A percentile compares a stretch with the other conserved stretches of the same genome.
These are phyloP conservation scores for Candida loeiensis DNA, from an alignment of 805 yeast species.

Conservation along the genomic window DNA sequence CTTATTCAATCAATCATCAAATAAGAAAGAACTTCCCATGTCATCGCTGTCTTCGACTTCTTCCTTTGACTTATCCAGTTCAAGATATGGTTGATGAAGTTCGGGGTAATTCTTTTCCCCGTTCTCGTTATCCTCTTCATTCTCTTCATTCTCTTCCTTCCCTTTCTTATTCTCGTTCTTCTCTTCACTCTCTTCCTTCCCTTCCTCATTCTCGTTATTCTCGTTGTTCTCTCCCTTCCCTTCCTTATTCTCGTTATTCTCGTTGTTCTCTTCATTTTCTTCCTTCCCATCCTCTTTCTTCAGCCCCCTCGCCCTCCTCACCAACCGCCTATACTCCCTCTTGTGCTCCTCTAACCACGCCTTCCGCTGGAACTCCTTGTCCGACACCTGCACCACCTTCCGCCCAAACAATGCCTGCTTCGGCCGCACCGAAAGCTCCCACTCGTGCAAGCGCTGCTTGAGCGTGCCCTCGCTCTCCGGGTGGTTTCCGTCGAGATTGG, in stretches of 20 bases:
- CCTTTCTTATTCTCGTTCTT: no score
- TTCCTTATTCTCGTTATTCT: not conserved
- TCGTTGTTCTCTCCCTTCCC: not conserved
- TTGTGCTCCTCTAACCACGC: conserved; percentile 42
- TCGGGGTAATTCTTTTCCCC: no score
- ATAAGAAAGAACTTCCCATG: not conserved
- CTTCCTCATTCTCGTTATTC: not conserved
- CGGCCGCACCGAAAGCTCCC: conserved; percentile 48
- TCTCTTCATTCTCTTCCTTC: no score
- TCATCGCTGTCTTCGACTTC: not conserved
- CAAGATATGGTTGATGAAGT: not conserved
- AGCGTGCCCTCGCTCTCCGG: conserved; percentile 60
- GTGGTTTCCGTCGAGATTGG: conserved; percentile 68
- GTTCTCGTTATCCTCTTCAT: no score
- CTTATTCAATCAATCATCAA: not conserved
- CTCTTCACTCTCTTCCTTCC: no score
- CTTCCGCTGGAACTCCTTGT: conserved; percentile 44
- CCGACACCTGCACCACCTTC: conserved; percentile 30
- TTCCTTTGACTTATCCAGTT: not conserved
- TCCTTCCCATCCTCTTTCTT: not conserved
- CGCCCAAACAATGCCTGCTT: conserved; percentile 7
- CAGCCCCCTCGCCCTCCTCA: conserved; percentile 30
- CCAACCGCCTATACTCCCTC: conserved; percentile 38
- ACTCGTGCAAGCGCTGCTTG: conserved; percentile 52
- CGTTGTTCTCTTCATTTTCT: not conserved